Evolutionary conservation across 495 filamentous ascomycete genomes (phyloP).

Genomic region (Tuber brumale): DNA sequence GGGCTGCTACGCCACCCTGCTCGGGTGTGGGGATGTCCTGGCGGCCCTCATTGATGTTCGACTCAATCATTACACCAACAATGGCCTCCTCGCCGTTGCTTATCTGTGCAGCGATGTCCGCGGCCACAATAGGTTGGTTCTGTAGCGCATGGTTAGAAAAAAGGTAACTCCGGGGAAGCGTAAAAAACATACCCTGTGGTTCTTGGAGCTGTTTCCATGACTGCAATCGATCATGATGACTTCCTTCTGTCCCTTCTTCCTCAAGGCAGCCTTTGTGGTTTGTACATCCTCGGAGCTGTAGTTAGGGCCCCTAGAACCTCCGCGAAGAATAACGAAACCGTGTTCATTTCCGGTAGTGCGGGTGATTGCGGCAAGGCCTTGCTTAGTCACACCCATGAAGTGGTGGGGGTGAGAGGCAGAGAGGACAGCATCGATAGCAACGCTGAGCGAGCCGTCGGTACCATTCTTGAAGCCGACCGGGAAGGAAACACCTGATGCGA

Average conservation of each 20-base stretch:
- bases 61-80: conserved; percentile 97
- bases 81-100: conserved; percentile 81
- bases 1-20: conserved; percentile 61
- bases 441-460: conserved; percentile 85
- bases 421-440: conserved; percentile 96
- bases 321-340: conserved; percentile 91
- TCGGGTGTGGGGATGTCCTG: conserved; percentile 71
- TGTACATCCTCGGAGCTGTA: conserved; percentile 79
- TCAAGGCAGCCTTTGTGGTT: conserved; percentile 67
- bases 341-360: conserved; percentile 89
- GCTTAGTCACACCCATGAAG: conserved; percentile 99
- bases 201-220: conserved; percentile 63
- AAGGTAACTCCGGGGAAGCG: neutral
- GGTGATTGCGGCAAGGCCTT: conserved; percentile 91
- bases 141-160: conserved; percentile 27
- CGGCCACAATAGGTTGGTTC: conserved; percentile 90
- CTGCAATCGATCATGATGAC: conserved; percentile 98
- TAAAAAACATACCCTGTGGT: conserved; percentile 45
- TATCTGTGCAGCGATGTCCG: conserved; percentile 74
- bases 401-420: conserved; percentile 85
- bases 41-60: conserved; percentile 90
- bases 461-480: conserved; percentile 99
- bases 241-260: conserved; percentile 77
- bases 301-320: conserved; percentile 89
- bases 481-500: conserved; percentile 95